Base-by-base conservation (phyloP, 2,329 filamentous ascomycete genomes). In the Xylariaceae sp. region DNA sequence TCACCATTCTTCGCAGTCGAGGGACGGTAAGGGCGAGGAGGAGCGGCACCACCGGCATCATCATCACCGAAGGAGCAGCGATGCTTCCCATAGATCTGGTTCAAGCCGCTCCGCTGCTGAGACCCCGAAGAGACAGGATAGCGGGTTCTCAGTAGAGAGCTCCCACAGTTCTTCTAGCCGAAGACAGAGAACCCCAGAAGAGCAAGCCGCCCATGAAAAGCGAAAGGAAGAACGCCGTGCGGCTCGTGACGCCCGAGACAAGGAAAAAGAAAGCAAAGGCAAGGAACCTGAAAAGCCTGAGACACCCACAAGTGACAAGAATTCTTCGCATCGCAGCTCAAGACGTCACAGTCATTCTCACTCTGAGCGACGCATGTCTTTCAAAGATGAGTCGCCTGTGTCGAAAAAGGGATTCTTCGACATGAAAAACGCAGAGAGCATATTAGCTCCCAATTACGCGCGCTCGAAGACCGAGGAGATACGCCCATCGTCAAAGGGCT, bases 191-290 rank as follows among this genome's bases (percentile, higher is more conserved):
- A 73, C 69, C 3, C 41, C 67, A 66, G 48, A 73, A 67, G 11
- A 77, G 15, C 72, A 74, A 44, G 70, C 65, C 13, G 69, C 66
- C 2, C 69, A 75, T 40, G 74, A 78, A 2, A 68, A 56, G 47
- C 67, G 68, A 44, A 76, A 70, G 55, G 68, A 66, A 38, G 72
- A 76, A 49, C 68, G 69, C 19, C 68, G 62, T 33, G 59, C 59
- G 13, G 54, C 54, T 12, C 61, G 59, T 31, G 59, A 65, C 28
- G 38, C 47, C 44, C 19, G 18, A 35, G 45, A 37, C 31, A 54
- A 61, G 42, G 54, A 59, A 26, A 52, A 48, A 26, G 62, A 63
- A 28, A 50, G 53, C 40, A 71, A 64, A 51, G 63, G 63, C 39
- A 64, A 64, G 30, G 63, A 61, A 17, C 47, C 53, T 8, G 61